Percentiles rank a stretch among this genome's conserved stretches.
Conservation (phyloP, 2,329 filamentous ascomycete genomes). For the Cylindrodendrum hubeiense region DNA sequence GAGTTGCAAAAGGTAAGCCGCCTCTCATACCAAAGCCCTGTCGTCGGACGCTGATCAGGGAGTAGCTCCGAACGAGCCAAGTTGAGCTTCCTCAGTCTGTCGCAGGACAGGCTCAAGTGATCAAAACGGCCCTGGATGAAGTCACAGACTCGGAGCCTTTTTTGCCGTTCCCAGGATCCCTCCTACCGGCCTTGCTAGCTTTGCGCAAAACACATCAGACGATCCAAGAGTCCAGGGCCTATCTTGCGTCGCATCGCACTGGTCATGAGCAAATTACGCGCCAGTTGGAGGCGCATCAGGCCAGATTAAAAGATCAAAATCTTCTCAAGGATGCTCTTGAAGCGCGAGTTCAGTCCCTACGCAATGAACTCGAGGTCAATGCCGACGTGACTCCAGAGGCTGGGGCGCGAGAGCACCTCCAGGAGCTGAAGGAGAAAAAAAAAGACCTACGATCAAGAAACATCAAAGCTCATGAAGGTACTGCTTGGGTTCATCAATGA, state of each 20-base stretch:
- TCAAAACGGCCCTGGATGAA: slow-evolving; percentile 75
- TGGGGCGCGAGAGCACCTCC: slow-evolving; percentile 72
- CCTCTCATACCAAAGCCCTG: background rate
- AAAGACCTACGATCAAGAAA: slow-evolving; percentile 70
- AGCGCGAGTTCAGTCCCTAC: slow-evolving; percentile 70
- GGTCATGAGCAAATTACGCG: slow-evolving; percentile 58
- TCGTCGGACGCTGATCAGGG: slow-evolving; percentile 5
- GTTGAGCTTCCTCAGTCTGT: slow-evolving; percentile 42
- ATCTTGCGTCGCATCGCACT: slow-evolving; percentile 61
- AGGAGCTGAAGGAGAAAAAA: slow-evolving; percentile 71
- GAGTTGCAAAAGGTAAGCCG: slow-evolving; percentile 59
- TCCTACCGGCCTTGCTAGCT: slow-evolving; percentile 78
- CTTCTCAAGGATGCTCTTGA: slow-evolving; percentile 66
- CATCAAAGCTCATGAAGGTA: slow-evolving; percentile 69
- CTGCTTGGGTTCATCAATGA: slow-evolving; percentile 79
- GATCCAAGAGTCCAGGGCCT: slow-evolving; percentile 72
- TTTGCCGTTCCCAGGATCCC: slow-evolving; percentile 75
- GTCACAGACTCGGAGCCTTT: slow-evolving; percentile 72
- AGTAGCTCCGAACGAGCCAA: slow-evolving; percentile 46
- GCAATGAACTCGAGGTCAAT: slow-evolving; percentile 66
- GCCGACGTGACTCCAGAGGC: slow-evolving; percentile 71
- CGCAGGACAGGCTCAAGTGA: slow-evolving; percentile 53
- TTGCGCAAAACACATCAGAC: slow-evolving; percentile 75
- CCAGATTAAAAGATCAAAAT: slow-evolving; percentile 66
- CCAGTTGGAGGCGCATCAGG: slow-evolving; percentile 63